Evolutionary conservation across 148 eudicot genomes (phyloP).

Genomic region (Nyssa sinensis): DNA sequence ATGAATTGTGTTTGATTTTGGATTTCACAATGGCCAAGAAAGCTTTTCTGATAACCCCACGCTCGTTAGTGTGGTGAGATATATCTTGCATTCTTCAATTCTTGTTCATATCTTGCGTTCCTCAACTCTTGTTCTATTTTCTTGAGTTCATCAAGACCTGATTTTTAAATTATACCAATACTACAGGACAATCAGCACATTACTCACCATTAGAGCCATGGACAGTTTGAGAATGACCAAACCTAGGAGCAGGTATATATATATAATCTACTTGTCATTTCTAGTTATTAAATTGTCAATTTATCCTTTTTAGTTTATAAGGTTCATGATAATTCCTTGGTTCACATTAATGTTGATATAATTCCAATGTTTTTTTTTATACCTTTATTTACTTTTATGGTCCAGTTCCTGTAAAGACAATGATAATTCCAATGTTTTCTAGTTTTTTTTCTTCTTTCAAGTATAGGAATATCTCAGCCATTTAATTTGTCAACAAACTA

Average conservation of each 20-base stretch:
- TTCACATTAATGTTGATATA: neutral
- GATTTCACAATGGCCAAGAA: conserved; percentile 36
- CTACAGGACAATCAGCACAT: conserved; percentile 39
- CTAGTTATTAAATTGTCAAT: neutral
- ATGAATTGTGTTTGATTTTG: neutral
- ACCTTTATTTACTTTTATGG: no score
- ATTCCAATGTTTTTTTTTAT: no score
- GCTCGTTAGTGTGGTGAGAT: conserved; percentile 34
- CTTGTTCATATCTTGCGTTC: conserved; percentile 7
- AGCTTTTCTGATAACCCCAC: conserved; percentile 33
- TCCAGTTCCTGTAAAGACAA: conserved; percentile 41
- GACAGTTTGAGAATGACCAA: conserved; percentile 37
- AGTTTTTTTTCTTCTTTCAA: no score
- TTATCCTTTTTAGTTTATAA: neutral
- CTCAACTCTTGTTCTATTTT: neutral
- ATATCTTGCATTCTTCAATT: conserved; percentile 36
- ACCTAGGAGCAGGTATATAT: conserved; percentile 48
- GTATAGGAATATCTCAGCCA: no score
- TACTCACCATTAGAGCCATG: conserved; percentile 42
- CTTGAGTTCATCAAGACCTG: neutral
- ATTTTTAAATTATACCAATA: neutral
- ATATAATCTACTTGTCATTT: conserved; percentile 1
- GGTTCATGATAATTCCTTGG: neutral
- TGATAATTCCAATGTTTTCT: no score
- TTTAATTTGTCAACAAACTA: no score